A percentile compares a stretch with the other conserved stretches of the same genome.
Conservation (phyloP, 345 rosid species). For the Camelina hispida region DNA sequence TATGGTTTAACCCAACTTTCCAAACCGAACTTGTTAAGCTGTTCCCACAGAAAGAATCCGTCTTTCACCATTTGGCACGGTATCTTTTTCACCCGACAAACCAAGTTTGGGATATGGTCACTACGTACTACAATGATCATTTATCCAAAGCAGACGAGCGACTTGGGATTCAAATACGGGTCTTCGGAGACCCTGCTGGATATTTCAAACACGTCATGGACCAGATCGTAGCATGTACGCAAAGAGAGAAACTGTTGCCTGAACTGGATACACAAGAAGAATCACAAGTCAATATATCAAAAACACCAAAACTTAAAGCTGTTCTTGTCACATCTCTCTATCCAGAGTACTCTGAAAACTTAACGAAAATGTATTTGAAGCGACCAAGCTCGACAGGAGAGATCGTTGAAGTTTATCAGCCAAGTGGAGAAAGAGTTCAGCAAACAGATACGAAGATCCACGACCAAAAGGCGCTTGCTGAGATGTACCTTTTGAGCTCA, state of each 20-base stretch:
- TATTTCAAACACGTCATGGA: conserved; percentile 39
- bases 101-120: conserved; percentile 50
- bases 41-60: conserved; percentile 48
- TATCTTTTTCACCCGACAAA: conserved; percentile 53
- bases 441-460: conserved; percentile 39
- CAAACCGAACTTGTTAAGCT: conserved; percentile 33
- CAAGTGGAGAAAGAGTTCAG: conserved; percentile 51
- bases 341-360: conserved; percentile 38
- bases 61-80: conserved; percentile 51
- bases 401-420: conserved; percentile 43
- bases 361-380: conserved; percentile 35
- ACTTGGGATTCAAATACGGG: conserved; percentile 48
- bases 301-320: conserved; percentile 30
- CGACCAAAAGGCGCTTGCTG: conserved; percentile 50
- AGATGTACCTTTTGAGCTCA: conserved; percentile 50
- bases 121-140: conserved; percentile 39
- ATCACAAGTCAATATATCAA: not conserved
- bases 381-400: conserved; percentile 41
- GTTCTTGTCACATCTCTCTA: conserved; percentile 48
- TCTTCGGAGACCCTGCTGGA: conserved; percentile 27
- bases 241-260: conserved; percentile 43
- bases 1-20: conserved; percentile 46
- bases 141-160: conserved; percentile 42
- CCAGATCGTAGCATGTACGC: conserved; percentile 44
- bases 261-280: conserved; percentile 28